Evolutionary conservation across 805 yeast species (phyloP), one percentile per base, ranked within the genome.

Genomic region (Lachancea nothofagi): DNA sequence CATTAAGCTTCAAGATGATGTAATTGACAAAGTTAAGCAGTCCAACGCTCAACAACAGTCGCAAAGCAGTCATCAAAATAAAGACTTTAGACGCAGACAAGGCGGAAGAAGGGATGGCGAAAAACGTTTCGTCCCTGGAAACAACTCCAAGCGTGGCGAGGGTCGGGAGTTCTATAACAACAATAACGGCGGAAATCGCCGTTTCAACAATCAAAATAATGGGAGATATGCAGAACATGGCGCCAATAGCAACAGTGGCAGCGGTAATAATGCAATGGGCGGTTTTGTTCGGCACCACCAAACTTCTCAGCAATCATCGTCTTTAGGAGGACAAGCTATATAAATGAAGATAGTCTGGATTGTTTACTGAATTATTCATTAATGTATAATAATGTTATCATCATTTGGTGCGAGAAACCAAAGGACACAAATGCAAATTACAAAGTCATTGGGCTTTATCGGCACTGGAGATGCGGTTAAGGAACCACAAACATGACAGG

Each of bases 1-100:
- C 51, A 70, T 84, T 47, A 77, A 86, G 62, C 69, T 84, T 59
- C 86, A 85, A 21, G 85, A 83, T 50, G 83, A 78, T 53, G 69
- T 82, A 29, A 83, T 84, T 69, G 88, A 80, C 50, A 75, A 78
- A 47, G 83, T 84, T 46, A 82, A 80, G 56, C 84, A 79, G 43
- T 40, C 47, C 33, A 29, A 31, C 24, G 33, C 46, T 40, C 33
- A 49, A 51, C 41, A 41, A 19, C 42, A 40, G 45, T 21, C 42
- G 6, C 47, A 46, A 44, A 56, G 62, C 45, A 54, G 55, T 41
- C 54, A 53, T 50, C 56, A 62, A 40, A 53, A 62, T 47, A 60
- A 57, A 43, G 54, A 56, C 34, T 49, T 50, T 40, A 43, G 50
- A 32, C 45, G 51, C 17, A 39, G 47, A 33, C 44, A 45, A 33